Evolutionary conservation across 768 basidiomycete genomes (phyloP), one percentile per base, ranked within the genome.

Genomic region (Rhizopogon vulgaris): DNA sequence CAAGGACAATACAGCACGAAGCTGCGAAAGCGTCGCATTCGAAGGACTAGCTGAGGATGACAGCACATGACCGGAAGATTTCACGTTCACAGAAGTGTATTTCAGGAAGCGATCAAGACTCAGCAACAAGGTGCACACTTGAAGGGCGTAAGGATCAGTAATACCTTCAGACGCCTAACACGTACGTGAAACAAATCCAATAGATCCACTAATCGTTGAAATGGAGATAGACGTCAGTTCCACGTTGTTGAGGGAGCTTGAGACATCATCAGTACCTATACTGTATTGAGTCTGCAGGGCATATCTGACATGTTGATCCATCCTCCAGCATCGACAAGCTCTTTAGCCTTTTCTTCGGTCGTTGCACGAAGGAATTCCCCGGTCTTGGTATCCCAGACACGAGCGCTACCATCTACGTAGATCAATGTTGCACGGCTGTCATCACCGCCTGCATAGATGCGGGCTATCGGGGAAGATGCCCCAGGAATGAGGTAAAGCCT

Each of bases 321-420:
- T 1, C 79, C 80, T 0, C 85, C 84, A 61, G 87, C 78, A 2
- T 63, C 65, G 4, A 95, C 59, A 51, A 92, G 72, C 45, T 92
- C 91, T 46, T 82, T 78, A 0, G 86, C 91, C 62, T 88, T 93
- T 38, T 85, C 85, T 7, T 73, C 58, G 5, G 76, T 76, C 78
- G 90, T 90, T 0, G 92, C 89, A 45, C 95, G 72, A 77, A 91
- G 80, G 58, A 98, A 86, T 59, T 96, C 94, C 52, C 78, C 78
- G 0, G 84, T 87, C 55, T 82, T 80, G 14, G 85, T 71, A 60
- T 97, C 90, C 93, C 96, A 99, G 2, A 94, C 69, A 38, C 96
- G 75, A 1, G 88, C 90, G 49, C 84, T 80, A 2, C 79, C 83
- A 55, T 89, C 84, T 3, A 73, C 73, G 65, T 97, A 97, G 1